Conservation (phyloP, 2,329 filamentous ascomycete species). For the Aureobasidium sp. region DNA sequence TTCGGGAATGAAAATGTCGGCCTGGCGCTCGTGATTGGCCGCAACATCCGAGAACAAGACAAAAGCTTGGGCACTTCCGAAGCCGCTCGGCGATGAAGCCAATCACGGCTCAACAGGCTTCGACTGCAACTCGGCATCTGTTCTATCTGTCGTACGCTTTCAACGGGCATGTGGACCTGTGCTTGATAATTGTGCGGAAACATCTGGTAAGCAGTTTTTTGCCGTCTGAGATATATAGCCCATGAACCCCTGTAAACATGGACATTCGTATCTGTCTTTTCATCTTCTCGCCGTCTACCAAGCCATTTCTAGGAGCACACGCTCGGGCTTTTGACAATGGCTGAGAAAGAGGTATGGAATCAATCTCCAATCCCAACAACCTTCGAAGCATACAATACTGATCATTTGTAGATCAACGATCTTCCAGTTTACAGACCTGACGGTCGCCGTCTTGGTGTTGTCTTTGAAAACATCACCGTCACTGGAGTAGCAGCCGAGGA, state of each 20-base stretch:
- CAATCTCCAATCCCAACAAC: no score
- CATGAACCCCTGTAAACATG: background rate
- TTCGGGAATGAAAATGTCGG: background rate
- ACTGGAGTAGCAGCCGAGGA: slow-evolving; percentile 9
- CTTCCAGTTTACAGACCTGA: slow-evolving; percentile 15
- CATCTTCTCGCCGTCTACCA: background rate
- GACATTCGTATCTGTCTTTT: background rate
- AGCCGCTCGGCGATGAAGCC: background rate
- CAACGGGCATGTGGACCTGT: slow-evolving; percentile 1
- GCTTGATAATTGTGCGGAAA: slow-evolving; percentile 9
- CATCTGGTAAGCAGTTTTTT: background rate
- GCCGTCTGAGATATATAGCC: background rate
- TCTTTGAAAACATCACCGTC: slow-evolving; percentile 14
- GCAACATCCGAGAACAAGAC: background rate
- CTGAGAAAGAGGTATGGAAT: slow-evolving; percentile 11
- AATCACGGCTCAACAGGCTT: background rate
- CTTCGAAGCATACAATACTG: background rate
- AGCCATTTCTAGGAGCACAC: background rate
- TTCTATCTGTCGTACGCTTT: background rate
- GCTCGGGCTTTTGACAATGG: slow-evolving; percentile 10
- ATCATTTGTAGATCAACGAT: background rate
- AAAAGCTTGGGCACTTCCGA: background rate
- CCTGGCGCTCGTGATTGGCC: background rate
- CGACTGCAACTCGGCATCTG: background rate
- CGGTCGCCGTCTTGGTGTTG: slow-evolving; percentile 14